Evolutionary conservation across 140 eudicot genomes (phyloP), one percentile per base, ranked within the genome.

Genomic region (Bidens hawaiensis): DNA sequence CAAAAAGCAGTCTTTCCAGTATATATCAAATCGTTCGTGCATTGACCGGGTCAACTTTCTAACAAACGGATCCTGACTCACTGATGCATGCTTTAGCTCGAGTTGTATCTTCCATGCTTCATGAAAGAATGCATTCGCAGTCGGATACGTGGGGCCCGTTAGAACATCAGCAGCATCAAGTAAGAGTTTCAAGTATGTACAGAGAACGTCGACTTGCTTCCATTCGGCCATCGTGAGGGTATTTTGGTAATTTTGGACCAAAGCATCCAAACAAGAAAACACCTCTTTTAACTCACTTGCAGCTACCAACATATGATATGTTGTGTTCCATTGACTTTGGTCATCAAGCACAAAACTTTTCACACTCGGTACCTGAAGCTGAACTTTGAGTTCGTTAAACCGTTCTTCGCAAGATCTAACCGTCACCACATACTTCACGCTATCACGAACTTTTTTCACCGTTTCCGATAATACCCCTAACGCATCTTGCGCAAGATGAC

Each of bases 251-350:
- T 80, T 70, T 21, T 79, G 69, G 76, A 80, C 96, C 27, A 48
- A 74, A 25, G 84, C 72, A 58, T 82, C 93, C 59, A 87, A 76
- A 63, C 89, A 81, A 41, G 81, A 74, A 58, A 88, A 85, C 2
- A 85, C 95, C 81, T 93, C 89, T 63, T 81, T 88, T 13, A 88
- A 62, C 49, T 88, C 93, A 36, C 66, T 76, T 2, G 96, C 99
- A 64, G 99, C 78, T 34, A 76, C 64, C 75, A 93, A 42, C 99
- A 93, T 93, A 47, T 75, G 72, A 74, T 80, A 93, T 17, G 99
- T 93, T 1, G 93, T 80, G 68, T 88, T 75, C 99, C 99, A 93
- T 33, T 68, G 82, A 0, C 58, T 76, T 60, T 63, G 78, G 77
- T 88, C 85, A 60, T 93, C 99, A 30, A 82, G 76, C 36, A 70